Conservation (phyloP, 2,329 filamentous ascomycete species). For the Sporothrix brunneoviolacea region DNA sequence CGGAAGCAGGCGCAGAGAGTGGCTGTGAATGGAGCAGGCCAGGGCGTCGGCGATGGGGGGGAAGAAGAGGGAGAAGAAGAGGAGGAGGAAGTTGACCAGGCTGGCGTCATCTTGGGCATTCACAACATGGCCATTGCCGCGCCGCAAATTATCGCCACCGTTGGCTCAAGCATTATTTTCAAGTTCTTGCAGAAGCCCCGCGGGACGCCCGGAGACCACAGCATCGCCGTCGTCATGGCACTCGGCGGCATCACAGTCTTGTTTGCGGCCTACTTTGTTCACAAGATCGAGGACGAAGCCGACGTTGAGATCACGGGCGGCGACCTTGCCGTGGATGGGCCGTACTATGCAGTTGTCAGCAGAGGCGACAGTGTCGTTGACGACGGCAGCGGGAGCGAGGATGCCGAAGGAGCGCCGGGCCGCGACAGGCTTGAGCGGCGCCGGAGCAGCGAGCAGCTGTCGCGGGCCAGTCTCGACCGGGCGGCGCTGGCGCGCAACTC, state of each 20-base stretch:
- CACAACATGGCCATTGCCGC: conserved; percentile 93
- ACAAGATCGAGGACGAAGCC: conserved; percentile 57
- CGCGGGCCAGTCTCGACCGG: conserved; percentile 38
- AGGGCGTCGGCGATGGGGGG: neutral
- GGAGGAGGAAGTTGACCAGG: conserved; percentile 61
- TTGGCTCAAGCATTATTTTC: conserved; percentile 80
- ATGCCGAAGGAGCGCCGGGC: neutral
- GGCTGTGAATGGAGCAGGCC: conserved; percentile 5
- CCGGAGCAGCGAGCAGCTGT: conserved; percentile 35
- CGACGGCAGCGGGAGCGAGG: neutral
- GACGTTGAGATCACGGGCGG: conserved; percentile 40
- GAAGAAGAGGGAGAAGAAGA: conserved; percentile 23
- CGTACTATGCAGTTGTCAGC: conserved; percentile 14
- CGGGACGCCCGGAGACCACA: conserved; percentile 76
- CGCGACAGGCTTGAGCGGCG: conserved; percentile 26
- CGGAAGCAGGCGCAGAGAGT: conserved; percentile 21
- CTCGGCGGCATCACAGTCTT: conserved; percentile 76
- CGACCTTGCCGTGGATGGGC: conserved; percentile 38
- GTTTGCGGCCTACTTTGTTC: conserved; percentile 66
- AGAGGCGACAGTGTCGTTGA: conserved; percentile 20
- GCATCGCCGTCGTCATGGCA: conserved; percentile 78
- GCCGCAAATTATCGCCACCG: conserved; percentile 83
- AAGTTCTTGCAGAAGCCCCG: conserved; percentile 79
- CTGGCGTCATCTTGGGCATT: conserved; percentile 85
- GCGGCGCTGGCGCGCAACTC: conserved; percentile 42